Evolutionary conservation across 1,284 basidiomycete species (phyloP).

Genomic region (Cutaneotrichosporon dermatis): DNA sequence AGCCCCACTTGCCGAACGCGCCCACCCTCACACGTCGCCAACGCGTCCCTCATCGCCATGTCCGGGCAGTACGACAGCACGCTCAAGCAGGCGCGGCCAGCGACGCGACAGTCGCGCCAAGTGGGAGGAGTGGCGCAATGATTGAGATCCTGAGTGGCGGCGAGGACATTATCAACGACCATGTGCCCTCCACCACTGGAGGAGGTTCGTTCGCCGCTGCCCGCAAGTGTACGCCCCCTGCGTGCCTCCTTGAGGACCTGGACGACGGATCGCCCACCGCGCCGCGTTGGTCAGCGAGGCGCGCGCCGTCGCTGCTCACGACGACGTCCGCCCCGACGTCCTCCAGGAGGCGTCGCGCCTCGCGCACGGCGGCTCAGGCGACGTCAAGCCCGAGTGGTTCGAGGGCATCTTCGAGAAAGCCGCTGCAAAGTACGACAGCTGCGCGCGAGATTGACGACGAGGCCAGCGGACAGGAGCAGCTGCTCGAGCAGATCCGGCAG

Average conservation of each 20-base stretch:
- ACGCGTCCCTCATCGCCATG: conserved; percentile 65
- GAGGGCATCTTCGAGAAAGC: conserved; percentile 74
- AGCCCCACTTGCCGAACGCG: conserved; percentile 51
- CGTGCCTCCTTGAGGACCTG: conserved; percentile 74
- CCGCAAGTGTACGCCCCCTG: conserved; percentile 60
- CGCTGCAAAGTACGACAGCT: conserved; percentile 75
- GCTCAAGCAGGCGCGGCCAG: conserved; percentile 64
- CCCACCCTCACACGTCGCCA: conserved; percentile 71
- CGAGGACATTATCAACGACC: conserved; percentile 67
- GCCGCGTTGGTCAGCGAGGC: conserved; percentile 64
- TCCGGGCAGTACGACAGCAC: conserved; percentile 66
- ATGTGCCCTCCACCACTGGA: conserved; percentile 42
- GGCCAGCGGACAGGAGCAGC: conserved; percentile 59
- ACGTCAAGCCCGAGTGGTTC: conserved; percentile 78
- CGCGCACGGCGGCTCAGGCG: conserved; percentile 55
- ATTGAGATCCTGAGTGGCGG: conserved; percentile 67
- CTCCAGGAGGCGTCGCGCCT: conserved; percentile 60
- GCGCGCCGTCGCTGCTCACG: conserved; percentile 60
- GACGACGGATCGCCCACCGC: conserved; percentile 66
- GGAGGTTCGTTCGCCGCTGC: conserved; percentile 24
- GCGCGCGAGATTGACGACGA: conserved; percentile 60
- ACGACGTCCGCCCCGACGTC: conserved; percentile 72
- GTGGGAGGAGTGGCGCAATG: conserved; percentile 77
- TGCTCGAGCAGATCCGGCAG: conserved; percentile 66
- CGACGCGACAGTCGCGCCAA: conserved; percentile 71